Evolutionary conservation across 2,329 filamentous ascomycete species (phyloP).

Genomic region (Trichoderma breve): DNA sequence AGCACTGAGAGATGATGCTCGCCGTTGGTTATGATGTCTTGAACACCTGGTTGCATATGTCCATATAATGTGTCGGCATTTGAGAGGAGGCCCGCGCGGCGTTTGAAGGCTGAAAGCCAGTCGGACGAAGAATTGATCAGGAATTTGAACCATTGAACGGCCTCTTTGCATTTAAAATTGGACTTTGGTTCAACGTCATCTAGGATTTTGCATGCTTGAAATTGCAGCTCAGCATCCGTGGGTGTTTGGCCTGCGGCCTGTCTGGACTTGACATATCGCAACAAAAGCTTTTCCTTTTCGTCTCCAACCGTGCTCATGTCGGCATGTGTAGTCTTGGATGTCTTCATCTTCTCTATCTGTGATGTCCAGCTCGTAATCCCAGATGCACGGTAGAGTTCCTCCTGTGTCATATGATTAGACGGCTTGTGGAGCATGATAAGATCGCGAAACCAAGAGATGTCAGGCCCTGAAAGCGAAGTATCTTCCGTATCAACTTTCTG

Average conservation of each 20-base stretch:
- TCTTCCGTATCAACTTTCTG: slow-evolving; percentile 8
- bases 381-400: neutral
- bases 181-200: slow-evolving; percentile 7
- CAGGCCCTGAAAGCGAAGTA: neutral
- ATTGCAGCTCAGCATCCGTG: neutral
- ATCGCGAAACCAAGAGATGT: slow-evolving; percentile 9
- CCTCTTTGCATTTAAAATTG: slow-evolving; percentile 4
- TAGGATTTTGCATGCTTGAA: neutral
- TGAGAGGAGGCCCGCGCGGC: neutral
- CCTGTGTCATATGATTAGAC: neutral
- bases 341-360: slow-evolving; percentile 1
- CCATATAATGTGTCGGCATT: neutral
- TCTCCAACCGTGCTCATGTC: neutral
- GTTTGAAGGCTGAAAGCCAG: slow-evolving; percentile 6
- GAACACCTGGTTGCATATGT: neutral
- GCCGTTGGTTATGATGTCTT: neutral
- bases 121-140: neutral
- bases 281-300: neutral
- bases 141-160: slow-evolving; percentile 10
- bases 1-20: neutral
- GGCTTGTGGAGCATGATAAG: neutral
- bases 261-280: neutral
- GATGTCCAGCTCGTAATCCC: neutral
- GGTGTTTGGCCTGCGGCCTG: neutral
- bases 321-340: neutral